A percentile compares a stretch with the other conserved stretches of the same genome.
phyloP scores from a whole-genome alignment of 495 filamentous ascomycete genomes.

The Hypomontagnella monticulosa region DNA sequence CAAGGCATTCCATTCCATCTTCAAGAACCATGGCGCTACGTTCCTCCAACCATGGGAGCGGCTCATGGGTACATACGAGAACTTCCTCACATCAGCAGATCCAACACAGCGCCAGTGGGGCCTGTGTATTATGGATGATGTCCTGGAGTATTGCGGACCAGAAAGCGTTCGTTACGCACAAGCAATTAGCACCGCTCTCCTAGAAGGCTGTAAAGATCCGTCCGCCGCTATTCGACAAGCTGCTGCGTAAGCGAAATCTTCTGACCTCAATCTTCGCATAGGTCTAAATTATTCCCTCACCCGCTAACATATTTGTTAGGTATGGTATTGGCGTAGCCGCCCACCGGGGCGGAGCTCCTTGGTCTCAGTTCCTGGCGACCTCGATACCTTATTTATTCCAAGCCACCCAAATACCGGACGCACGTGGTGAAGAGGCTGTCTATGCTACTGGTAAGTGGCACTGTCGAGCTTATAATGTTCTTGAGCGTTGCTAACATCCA shows the following conservation, averaged over 20 bases:
- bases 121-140: conserved; percentile 97
- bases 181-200: conserved; percentile 85
- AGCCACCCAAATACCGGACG: conserved; percentile 78
- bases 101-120: conserved; percentile 98
- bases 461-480: background rate
- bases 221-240: conserved; percentile 95
- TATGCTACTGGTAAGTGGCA: conserved; percentile 73
- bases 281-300: background rate
- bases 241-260: conserved; percentile 63
- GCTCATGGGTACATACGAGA: conserved; percentile 82
- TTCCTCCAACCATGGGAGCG: conserved; percentile 91
- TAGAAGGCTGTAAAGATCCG: conserved; percentile 82
- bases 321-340: conserved; percentile 97
- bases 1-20: conserved; percentile 99
- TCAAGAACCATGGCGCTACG: conserved; percentile 87
- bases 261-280: background rate
- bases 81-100: conserved; percentile 83
- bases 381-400: conserved; percentile 84
- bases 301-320: conserved; percentile 27
- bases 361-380: conserved; percentile 83
- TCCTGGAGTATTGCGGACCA: conserved; percentile 93
- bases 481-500: conserved; percentile 11
- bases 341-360: conserved; percentile 85
- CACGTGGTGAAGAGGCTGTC: conserved; percentile 90
- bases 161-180: conserved; percentile 83